Evolutionary conservation across 495 filamentous ascomycete species (phyloP), one percentile per base, ranked within the genome.

Genomic region (Schizothecium vesticola): DNA sequence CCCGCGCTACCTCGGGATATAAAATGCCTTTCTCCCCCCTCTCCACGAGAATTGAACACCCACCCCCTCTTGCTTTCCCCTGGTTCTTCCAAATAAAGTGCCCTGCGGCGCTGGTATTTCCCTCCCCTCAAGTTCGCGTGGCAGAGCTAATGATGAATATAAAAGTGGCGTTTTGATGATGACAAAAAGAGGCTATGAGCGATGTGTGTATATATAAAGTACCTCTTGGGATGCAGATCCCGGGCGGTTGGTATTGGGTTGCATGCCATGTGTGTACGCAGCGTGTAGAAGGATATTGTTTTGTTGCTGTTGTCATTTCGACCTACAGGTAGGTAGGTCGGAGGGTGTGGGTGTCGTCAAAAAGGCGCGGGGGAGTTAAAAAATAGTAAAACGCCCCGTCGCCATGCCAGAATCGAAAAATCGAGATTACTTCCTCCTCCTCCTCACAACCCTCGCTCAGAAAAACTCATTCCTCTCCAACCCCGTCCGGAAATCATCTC

Each of bases 381-480:
- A 51, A 51, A 2, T 7, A 28, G 26, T 3, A 28, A 51, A 51
- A 51, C 43, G 69, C 63, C 67, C 72, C 63, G 59, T 72, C 70
- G 69, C 71, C 67, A 74, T 68, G 66, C 66, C 70, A 68, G 64
- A 71, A 72, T 64, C 65, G 43, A 73, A 71, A 16, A 16, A 3
- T 51, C 11, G 1, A 0, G 6, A 19, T n/a, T n/a, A 6, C 13
- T 51, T 16, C 36, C 36, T 51, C 31, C 31, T 33, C 31, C 31
- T 10, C 36, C 16, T 43, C 19, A 2, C 26, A 28, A 28, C 13
- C 33, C 36, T 19, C 36, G 0, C 22, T 71, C 70, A 84, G 57
- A 84, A 82, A 81, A 84, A 80, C 74, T 82, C 82, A 67, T 77
- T 82, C 26, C 74, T 74, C 58, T 74, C 77, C 65, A 86, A 70